Base-by-base conservation (phyloP, 208 protist species). In the Porcisia hertigi region DNA sequence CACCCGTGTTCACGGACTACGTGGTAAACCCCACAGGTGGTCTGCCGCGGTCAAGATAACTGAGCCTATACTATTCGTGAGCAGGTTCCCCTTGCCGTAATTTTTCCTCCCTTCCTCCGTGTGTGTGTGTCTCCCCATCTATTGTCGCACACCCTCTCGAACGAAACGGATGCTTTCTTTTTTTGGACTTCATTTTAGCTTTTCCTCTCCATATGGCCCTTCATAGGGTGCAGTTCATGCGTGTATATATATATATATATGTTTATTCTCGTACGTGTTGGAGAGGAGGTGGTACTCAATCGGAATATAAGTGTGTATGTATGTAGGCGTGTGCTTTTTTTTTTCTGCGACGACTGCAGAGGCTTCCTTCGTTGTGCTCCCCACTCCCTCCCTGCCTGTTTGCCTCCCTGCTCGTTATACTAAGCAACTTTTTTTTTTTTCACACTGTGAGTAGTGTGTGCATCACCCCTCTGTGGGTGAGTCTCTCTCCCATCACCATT, bases 1-100 rank as follows among this genome's bases (percentile, higher is more conserved):
- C 25, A 39, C 90, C 88, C 11, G 54, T 88, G 6, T 95, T 92
- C 79, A 89, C 73, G 3, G 88, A 96, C 66, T 90, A 84, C 76
- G 65, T 95, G 25, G 77, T 87, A 63, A 66, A 86, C 52, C 41
- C 60, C 14, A 77, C 54, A n/a, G 75, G 70, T 60, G 52, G 34
- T 11, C 20, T 39, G 4, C 70, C 78, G 54, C 76, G 20, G 18
- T 41, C 41, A 23, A 71, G 47, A 39, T 9, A 34, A 47, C 20
- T 55, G 18, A 69, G 43, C 65, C 25, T 39, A 43, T 69, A 53
- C 14, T 43, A 7, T 1, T 39, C 7, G 16, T 25, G 14, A 65
- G 36, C 66, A 72, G 14, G 30, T 30, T 30, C 30, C 30, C 30
- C 30, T 30, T 30, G 30, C 30, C 30, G 30, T 30, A 30, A 30